Evolutionary conservation across 1,139 yeast species (phyloP), one percentile per base, ranked within the genome.

Genomic region (Suhomyces terraborum): DNA sequence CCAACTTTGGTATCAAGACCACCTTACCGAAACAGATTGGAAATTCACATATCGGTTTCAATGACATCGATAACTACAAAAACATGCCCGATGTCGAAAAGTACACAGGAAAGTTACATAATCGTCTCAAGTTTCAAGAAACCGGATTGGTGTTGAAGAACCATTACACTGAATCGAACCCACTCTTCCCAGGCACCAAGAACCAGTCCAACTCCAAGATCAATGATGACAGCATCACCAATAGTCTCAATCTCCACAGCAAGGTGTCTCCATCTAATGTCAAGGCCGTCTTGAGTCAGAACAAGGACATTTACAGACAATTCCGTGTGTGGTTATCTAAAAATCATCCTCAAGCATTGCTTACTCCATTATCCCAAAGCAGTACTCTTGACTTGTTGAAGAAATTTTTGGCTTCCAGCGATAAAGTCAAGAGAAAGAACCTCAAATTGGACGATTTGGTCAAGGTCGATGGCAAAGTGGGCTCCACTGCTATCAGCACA

Each of bases 41-140:
- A 2, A 55, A 55, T 41, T 64, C 75, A 3, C 71, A 69, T 45
- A 68, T 73, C 29, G 70, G 71, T 7, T 70, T 56, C 56, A 73
- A 73, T 52, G 73, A 73, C 50, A 62, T 73, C 24, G 78, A 73
- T 51, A 73, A 73, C 51, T 53, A 55, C 42, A 64, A 59, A 45
- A 67, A 64, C 46, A 72, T 73, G 73, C 77, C 78, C 1, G 78
- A 73, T 55, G 76, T 73, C 8, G 78, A 73, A 49, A 71, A 69
- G 45, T 66, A 63, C 46, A 59, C 74, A 0, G 75, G 77, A 3
- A 56, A 62, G 29, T 58, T 62, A 48, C 67, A 69, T 51, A 69
- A 63, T 42, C 55, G 75, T 38, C 46, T 66, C 43, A 69, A 69
- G 53, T 73, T 70, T 49, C 75, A 72, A 53, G 78, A 73, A 53